Evolutionary conservation across 495 filamentous ascomycete genomes (phyloP).

Genomic region (Letharia lupina): DNA sequence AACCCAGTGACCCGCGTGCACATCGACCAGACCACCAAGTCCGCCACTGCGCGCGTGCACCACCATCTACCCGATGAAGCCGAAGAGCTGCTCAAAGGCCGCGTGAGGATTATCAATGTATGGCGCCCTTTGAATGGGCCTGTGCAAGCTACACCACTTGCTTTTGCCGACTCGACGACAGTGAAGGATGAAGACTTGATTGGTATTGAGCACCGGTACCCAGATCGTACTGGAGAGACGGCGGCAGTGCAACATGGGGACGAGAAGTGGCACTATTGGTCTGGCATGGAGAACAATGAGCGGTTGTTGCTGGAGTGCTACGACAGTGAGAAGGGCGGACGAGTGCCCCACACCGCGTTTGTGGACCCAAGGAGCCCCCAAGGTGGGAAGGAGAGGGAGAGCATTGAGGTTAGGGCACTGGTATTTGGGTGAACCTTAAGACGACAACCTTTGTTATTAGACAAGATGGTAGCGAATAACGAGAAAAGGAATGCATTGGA

Average conservation of each 20-base stretch:
- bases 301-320: constrained; percentile 75
- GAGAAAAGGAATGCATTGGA: not conserved
- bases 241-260: constrained; percentile 57
- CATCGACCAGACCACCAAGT: constrained; percentile 71
- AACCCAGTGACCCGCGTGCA: constrained; percentile 64
- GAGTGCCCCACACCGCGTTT: constrained; percentile 79
- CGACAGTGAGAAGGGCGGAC: constrained; percentile 57
- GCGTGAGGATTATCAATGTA: constrained; percentile 80
- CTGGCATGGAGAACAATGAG: constrained; percentile 68
- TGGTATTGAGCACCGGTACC: constrained; percentile 66
- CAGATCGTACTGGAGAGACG: constrained; percentile 63
- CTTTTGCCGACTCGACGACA: constrained; percentile 54
- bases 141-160: constrained; percentile 61
- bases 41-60: constrained; percentile 54
- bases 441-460: not conserved
- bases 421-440: constrained; percentile 57
- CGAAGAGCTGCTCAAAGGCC: constrained; percentile 45
- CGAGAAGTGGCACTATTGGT: constrained; percentile 69
- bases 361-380: constrained; percentile 56
- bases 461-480: not conserved
- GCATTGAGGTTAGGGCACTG: constrained; percentile 79
- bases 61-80: constrained; percentile 56
- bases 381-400: constrained; percentile 58
- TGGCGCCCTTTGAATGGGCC: constrained; percentile 75
- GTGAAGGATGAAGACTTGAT: constrained; percentile 59